Evolutionary conservation across 2,329 filamentous ascomycete genomes (phyloP).

Genomic region (Diaporthe longicolla): DNA sequence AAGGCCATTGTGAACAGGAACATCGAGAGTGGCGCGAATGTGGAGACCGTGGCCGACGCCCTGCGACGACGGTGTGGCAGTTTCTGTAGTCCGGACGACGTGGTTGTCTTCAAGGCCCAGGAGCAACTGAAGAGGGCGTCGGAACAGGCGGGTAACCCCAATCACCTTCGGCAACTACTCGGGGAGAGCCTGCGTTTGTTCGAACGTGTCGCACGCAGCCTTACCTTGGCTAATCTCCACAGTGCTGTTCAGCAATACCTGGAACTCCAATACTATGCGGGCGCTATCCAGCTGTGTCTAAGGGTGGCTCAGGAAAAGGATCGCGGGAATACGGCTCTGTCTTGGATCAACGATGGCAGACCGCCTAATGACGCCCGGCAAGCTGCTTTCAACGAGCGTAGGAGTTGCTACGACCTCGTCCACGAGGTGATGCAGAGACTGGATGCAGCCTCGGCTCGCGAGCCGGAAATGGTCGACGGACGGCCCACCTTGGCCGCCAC

Average conservation of each 20-base stretch:
- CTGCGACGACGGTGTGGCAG: constrained; percentile 91
- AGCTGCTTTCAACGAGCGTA: constrained; percentile 77
- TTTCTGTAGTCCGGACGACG: constrained; percentile 97
- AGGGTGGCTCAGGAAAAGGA: constrained; percentile 88
- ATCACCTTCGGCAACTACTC: constrained; percentile 82
- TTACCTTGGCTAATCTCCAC: constrained; percentile 85
- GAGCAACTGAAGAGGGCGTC: constrained; percentile 92
- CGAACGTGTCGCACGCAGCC: constrained; percentile 85
- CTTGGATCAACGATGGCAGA: constrained; percentile 89
- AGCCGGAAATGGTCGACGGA: constrained; percentile 83
- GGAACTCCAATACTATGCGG: constrained; percentile 88
- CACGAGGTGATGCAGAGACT: constrained; percentile 85
- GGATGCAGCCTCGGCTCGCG: constrained; percentile 77
- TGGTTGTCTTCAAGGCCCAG: constrained; percentile 98
- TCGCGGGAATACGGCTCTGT: constrained; percentile 85
- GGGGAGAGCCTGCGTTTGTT: constrained; percentile 93
- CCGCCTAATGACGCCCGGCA: constrained; percentile 79
- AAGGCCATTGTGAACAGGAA: constrained; percentile 99
- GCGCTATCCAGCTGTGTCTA: constrained; percentile 89
- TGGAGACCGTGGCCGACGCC: constrained; percentile 97
- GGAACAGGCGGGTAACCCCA: constrained; percentile 82
- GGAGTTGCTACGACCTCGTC: constrained; percentile 87
- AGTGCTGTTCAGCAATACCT: constrained; percentile 85
- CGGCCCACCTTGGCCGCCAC: constrained; percentile 81
- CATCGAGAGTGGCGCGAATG: constrained; percentile 95